Evolutionary conservation across 2,329 filamentous ascomycete genomes (phyloP), one percentile per base, ranked within the genome.

Genomic region (Leptosphaerulina australis): DNA sequence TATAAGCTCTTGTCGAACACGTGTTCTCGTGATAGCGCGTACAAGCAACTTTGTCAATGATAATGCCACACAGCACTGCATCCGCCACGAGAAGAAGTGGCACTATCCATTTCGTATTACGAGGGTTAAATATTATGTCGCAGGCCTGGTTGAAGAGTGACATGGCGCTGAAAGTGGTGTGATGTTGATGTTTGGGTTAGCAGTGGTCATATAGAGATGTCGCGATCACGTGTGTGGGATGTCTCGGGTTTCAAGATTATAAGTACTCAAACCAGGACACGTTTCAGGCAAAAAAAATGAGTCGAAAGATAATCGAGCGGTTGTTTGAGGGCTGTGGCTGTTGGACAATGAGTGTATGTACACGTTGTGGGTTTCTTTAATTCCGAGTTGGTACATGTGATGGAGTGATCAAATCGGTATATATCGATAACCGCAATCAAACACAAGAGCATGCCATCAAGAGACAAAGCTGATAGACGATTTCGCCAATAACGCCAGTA

Each of bases 11-110:
- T 40, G 39, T 36, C 26, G 35, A 45, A 43, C 81, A 60, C 33
- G 37, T 34, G 59, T 54, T 56, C 18, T 47, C 18, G 30, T 33
- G 31, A 52, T 35, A 25, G 21, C 33, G 53, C 87, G 77, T 78
- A 96, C 91, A 96, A 30, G 91, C 86, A 50, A 96, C 81, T 71
- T 86, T 92, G 81, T 84, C 86, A 58, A 96, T 88, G 57, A 97
- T 81, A 25, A 90, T 70, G 12, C 76, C 81, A 72, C 89, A 94
- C 17, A 96, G 81, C 14, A 83, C 72, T 6, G 84, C 85, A 68
- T 97, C 92, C 44, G 82, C 77, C 24, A 88, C 70, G 59, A 94
- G 78, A 5, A 96, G 79, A 3, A 85, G 76, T 0, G 85, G 81
- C 5, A 85, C 77, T 31, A 92, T 79, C 84, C 84, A 87, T 81